Base-by-base conservation (phyloP, 371 early-diverging fungal species). In the Mucor velutinosus region DNA sequence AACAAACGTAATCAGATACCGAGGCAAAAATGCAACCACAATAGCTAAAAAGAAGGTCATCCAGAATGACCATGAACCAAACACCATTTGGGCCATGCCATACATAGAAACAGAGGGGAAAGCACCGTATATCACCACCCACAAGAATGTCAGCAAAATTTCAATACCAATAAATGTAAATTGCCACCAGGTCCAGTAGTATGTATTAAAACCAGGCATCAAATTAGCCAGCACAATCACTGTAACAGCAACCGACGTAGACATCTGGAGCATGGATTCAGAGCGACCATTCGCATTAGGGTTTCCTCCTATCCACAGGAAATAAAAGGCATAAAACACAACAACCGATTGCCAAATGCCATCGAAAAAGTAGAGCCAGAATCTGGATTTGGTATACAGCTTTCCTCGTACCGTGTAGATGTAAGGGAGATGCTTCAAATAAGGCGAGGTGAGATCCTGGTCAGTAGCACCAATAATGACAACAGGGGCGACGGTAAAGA, bases 401-500 rank as follows among this genome's bases (percentile, higher is more conserved):
- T 76, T 77, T 53, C 87, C 80, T 17, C 82, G 75, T 8, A 89
- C 75, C 47, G 67, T 72, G 79, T 93, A 94, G 0, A 87, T 81
- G 10, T 80, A 82, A 5, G 93, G 93, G 65, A 87, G 88, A 11
- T 82, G 83, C 55, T 87, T 76, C 14, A 89, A 75, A 41, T 86
- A 86, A 6, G 80, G 69, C 4, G 85, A 76, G 6, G 80, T 86
- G 33, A 92, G 71, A 60, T 88, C 86, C 66, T 89, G 89, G 66
- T 90, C 91, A 2, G 87, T 88, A 4, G 81, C 75, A 15, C 83
- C 87, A n/a, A 79, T 56, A 30, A 79, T 68, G n/a, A 75, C 72
- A 89, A 89, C 89, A 1, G 95, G 92, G 0, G 89, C 85, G 4
- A 89, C 58, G 25, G 95, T 93, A 60, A 93, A 89, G 47, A 94